Evolutionary conservation across 2,329 filamentous ascomycete genomes (phyloP), one percentile per base, ranked within the genome.

Genomic region (Lasiodiplodia theobromae): DNA sequence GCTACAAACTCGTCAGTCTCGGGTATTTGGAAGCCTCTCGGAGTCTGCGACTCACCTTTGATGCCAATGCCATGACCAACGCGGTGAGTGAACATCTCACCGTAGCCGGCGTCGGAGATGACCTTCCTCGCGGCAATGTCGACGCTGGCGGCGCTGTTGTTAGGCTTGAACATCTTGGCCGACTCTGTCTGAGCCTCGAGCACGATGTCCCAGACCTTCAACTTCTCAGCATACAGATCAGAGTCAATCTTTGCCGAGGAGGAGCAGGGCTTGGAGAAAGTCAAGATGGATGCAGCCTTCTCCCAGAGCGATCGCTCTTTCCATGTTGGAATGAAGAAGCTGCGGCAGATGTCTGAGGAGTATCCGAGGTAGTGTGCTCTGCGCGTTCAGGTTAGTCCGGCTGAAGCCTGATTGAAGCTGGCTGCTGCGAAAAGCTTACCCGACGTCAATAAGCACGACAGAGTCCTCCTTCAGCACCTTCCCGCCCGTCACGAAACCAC

Each of bases 51-150:
- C 47, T 31, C n/a, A 65, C 62, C 62, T 77, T 90, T 90, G 74
- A 91, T 89, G 0, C 88, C 88, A 58, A 91, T 89, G 1, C 88
- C 86, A 72, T 91, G 88, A 0, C 88, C 88, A 0, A 90, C 79
- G 1, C 88, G 83, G 71, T 90, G 88, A 1, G 88, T 90, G 70
- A 90, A 90, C 0, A 81, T 82, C 23, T 83, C 78, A 0, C 86
- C 87, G 69, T 90, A 90, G 0, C 87, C 88, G 0, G 86, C 87
- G 12, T 83, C 75, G 14, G 85, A 82, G 62, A 90, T 90, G 23
- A 90, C 81, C 0, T 78, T 77, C 1, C 88, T 82, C 6, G 88
- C 88, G 1, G 88, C 88, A 51, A 90, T 83, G 69, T 90, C 88
- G 2, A 90, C 85, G 51, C 82, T 84, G 1, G 88, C 88, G 1